Conservation (phyloP, 345 rosid species). For the Aquilaria malaccensis region DNA sequence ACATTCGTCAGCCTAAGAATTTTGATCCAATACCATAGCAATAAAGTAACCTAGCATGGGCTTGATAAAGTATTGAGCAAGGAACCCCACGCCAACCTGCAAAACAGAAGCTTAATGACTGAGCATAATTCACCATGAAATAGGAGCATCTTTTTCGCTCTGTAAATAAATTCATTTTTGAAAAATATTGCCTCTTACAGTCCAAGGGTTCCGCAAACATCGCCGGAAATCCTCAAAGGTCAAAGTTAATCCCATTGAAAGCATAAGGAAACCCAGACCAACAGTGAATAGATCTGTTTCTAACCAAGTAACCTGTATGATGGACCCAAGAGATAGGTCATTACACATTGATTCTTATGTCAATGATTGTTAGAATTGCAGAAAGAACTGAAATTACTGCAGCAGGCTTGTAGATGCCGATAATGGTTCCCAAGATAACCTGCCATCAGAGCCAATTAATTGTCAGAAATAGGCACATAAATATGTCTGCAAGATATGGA, state of each 20-base stretch:
- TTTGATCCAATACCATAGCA: slow-evolving; percentile 52
- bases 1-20: too few relatives aligned
- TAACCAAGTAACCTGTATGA: slow-evolving; percentile 81
- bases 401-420: slow-evolving; percentile 89
- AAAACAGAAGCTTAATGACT: slow-evolving; percentile 18
- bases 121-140: slow-evolving; percentile 11
- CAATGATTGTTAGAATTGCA: slow-evolving; percentile 2
- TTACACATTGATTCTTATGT: slow-evolving; percentile 9
- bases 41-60: slow-evolving; percentile 76
- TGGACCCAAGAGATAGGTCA: slow-evolving; percentile 7
- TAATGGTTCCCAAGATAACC: slow-evolving; percentile 83
- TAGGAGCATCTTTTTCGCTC: neutral
- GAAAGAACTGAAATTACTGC: slow-evolving; percentile 39
- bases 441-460: slow-evolving; percentile 16
- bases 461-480: neutral
- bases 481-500: too few relatives aligned
- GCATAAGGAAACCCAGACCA: slow-evolving; percentile 94
- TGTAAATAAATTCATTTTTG: slow-evolving; percentile 6
- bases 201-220: slow-evolving; percentile 94
- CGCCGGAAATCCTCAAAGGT: slow-evolving; percentile 86
- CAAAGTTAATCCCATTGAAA: slow-evolving; percentile 94
- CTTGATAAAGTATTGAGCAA: slow-evolving; percentile 84
- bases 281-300: slow-evolving; percentile 85
- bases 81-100: slow-evolving; percentile 97
- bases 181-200: slow-evolving; percentile 45